Conservation (phyloP, 805 yeast genomes). For the Sugiyamaella smithiae region DNA sequence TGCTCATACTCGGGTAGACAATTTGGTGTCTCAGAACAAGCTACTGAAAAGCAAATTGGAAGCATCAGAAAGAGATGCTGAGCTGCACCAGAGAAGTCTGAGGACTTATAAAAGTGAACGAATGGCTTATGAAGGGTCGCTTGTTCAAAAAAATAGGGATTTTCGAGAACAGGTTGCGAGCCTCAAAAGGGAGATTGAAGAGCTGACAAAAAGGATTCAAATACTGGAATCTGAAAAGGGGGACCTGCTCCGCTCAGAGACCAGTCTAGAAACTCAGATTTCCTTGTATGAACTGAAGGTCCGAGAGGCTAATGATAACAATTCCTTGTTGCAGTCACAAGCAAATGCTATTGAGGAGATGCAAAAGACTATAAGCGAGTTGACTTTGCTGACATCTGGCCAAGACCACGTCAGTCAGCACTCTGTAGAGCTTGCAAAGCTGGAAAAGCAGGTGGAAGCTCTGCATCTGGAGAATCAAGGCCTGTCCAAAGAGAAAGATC, state of each 20-base stretch:
- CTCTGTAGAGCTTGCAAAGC: not conserved
- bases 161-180: conserved; percentile 27
- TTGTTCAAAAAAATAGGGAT: conserved; percentile 34
- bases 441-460: not conserved
- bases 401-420: not conserved
- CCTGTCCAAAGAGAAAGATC: not conserved
- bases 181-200: conserved; percentile 26
- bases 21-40: conserved; percentile 30
- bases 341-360: conserved; percentile 1
- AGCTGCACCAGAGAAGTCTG: conserved; percentile 32
- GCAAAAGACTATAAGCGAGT: not conserved
- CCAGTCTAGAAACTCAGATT: conserved; percentile 31
- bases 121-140: conserved; percentile 36
- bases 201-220: conserved; percentile 26
- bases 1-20: conserved; percentile 32
- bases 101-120: conserved; percentile 35
- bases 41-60: conserved; percentile 28
- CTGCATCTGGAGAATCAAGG: not conserved
- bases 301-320: conserved; percentile 9
- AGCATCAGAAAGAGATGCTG: conserved; percentile 31
- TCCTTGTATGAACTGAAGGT: conserved; percentile 25
- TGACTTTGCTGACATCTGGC: not conserved
- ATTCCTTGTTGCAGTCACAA: not conserved
- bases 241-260: conserved; percentile 32
- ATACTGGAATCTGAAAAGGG: conserved; percentile 32